Conservation (phyloP, 192 early-diverging fungal genomes). For the Phlyctochytrium planicorne region DNA sequence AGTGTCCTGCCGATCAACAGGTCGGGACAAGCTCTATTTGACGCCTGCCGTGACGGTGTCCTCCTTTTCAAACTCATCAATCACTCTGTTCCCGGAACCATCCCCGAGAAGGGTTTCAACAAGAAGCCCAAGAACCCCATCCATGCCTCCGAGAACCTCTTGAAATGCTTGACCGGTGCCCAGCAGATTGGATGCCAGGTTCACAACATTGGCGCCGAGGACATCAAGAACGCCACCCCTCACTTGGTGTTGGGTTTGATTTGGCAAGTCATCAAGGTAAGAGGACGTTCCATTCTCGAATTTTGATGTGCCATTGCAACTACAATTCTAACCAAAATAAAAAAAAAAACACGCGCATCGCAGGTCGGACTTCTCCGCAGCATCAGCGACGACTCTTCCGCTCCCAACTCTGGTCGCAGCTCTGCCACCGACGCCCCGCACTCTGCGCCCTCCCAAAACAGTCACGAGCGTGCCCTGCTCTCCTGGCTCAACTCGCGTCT, state of each 20-base stretch:
- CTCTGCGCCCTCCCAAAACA: slow-evolving; percentile 8
- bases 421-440: slow-evolving; percentile 3
- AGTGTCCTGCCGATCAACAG: slow-evolving; percentile 24
- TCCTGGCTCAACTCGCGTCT: slow-evolving; percentile 30
- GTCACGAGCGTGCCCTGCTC: slow-evolving; percentile 24
- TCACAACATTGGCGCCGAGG: slow-evolving; percentile 31
- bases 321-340: not conserved
- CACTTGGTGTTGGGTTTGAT: slow-evolving; percentile 30
- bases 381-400: slow-evolving; percentile 4
- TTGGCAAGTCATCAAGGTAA: slow-evolving; percentile 42
- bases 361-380: slow-evolving; percentile 23
- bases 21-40: slow-evolving; percentile 28
- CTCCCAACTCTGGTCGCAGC: too few relatives aligned
- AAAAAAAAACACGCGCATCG: not conserved
- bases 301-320: not conserved
- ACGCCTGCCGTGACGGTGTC: slow-evolving; percentile 37
- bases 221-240: slow-evolving; percentile 29
- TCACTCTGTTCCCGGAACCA: slow-evolving; percentile 39
- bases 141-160: slow-evolving; percentile 27
- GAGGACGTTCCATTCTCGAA: not conserved
- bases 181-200: slow-evolving; percentile 32
- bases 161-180: slow-evolving; percentile 24
- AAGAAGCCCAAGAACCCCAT: slow-evolving; percentile 20
- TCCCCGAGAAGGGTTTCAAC: slow-evolving; percentile 30
- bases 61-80: slow-evolving; percentile 46